Evolutionary conservation across 495 filamentous ascomycete species (phyloP).

Genomic region (Niebla homalea): DNA sequence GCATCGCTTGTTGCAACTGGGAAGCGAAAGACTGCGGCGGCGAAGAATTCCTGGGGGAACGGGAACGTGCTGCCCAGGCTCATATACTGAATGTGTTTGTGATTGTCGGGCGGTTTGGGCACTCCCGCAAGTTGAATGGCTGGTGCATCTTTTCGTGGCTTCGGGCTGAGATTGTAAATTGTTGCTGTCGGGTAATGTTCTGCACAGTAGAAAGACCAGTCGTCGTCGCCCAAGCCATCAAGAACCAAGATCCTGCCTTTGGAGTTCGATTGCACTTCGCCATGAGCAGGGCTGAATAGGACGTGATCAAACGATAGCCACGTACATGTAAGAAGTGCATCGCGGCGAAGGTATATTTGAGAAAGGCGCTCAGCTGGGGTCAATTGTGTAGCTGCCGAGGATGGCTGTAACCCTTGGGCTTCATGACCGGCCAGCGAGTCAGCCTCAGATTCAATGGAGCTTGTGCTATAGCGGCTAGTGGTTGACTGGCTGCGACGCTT

Average conservation of each 20-base stretch:
- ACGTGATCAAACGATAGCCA: slow-evolving; percentile 95
- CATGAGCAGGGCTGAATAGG: slow-evolving; percentile 83
- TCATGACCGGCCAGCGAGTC: slow-evolving; percentile 7
- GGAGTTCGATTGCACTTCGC: slow-evolving; percentile 51
- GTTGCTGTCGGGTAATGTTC: slow-evolving; percentile 76
- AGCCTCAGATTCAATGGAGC: slow-evolving; percentile 27
- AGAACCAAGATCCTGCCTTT: slow-evolving; percentile 65
- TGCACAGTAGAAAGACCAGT: slow-evolving; percentile 97
- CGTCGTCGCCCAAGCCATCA: slow-evolving; percentile 80
- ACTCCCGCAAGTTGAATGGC: slow-evolving; percentile 18
- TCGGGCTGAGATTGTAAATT: slow-evolving; percentile 70
- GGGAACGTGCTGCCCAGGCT: slow-evolving; percentile 61
- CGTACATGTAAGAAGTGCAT: slow-evolving; percentile 60
- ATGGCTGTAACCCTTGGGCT: not conserved
- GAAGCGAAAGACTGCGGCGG: slow-evolving; percentile 78
- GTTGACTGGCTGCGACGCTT: slow-evolving; percentile 28
- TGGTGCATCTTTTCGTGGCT: slow-evolving; percentile 18
- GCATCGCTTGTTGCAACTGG: slow-evolving; percentile 59
- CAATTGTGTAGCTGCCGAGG: not conserved
- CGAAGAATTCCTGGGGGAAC: slow-evolving; percentile 77
- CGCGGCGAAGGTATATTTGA: slow-evolving; percentile 72
- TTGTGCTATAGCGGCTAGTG: slow-evolving; percentile 30
- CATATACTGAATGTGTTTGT: slow-evolving; percentile 67
- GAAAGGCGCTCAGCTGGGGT: slow-evolving; percentile 34
- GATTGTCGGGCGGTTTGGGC: slow-evolving; percentile 49